phyloP scores from a whole-genome alignment of 192 early-diverging fungal genomes.

The Polychytrium aggregatum region DNA sequence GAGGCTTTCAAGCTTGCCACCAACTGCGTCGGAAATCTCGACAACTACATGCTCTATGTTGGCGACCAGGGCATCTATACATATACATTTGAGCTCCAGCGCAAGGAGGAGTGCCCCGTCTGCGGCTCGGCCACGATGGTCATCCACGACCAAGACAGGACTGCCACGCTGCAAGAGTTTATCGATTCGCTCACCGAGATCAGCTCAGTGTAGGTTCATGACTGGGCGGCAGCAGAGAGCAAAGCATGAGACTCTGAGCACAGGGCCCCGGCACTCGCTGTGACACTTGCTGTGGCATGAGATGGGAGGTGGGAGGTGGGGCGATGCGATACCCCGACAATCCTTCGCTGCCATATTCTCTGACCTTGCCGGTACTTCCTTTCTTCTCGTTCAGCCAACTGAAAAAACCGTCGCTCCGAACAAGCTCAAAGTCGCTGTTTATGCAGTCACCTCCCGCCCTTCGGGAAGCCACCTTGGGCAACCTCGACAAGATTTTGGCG shows the following conservation, averaged over 20 bases:
- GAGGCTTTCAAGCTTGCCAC: constrained; percentile 92
- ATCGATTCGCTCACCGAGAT: constrained; percentile 71
- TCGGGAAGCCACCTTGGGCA: constrained; percentile 72
- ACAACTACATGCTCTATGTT: constrained; percentile 97
- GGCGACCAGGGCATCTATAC: constrained; percentile 88
- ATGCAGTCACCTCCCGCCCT: constrained; percentile 75
- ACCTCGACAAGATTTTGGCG: constrained; percentile 58
- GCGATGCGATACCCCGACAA: background rate
- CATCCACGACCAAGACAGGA: constrained; percentile 33
- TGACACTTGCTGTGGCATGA: no score
- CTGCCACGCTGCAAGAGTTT: constrained; percentile 65
- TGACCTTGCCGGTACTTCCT: background rate
- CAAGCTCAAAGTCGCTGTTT: constrained; percentile 53
- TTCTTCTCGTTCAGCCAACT: constrained; percentile 51
- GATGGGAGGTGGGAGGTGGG: background rate
- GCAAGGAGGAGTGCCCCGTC: constrained; percentile 81
- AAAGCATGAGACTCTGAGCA: no score
- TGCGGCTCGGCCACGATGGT: constrained; percentile 55
- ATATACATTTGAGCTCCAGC: constrained; percentile 72
- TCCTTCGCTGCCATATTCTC: background rate
- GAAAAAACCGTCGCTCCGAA: constrained; percentile 67
- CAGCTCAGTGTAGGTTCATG: constrained; percentile 48
- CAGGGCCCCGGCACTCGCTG: no score
- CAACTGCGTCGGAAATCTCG: constrained; percentile 56
- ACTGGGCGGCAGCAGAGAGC: no score